Evolutionary conservation across 306 rosid genomes (phyloP).

Genomic region (Sindora glabra): DNA sequence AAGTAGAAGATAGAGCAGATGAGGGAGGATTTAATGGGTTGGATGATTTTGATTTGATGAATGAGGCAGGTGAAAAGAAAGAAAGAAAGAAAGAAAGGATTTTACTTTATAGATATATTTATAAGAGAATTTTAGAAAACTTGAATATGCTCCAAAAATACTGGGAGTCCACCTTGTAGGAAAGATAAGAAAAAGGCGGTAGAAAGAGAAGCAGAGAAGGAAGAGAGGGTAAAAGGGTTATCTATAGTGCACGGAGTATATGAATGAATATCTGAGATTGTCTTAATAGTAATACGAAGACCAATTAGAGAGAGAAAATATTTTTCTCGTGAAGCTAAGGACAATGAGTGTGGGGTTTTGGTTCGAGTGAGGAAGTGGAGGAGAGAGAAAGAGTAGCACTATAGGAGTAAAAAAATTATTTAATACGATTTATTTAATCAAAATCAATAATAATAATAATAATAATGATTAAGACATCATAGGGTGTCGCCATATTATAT

Average conservation of each 20-base stretch:
- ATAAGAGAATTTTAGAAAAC: constrained; percentile 6
- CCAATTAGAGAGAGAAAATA: constrained; percentile 9
- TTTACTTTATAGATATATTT: constrained; percentile 14
- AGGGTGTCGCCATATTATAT: no score
- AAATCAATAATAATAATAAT: no score
- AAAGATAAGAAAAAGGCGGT: neutral
- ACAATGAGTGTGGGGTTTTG: no score
- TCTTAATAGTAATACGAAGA: constrained; percentile 1
- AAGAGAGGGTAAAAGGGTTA: neutral
- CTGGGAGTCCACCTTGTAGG: constrained; percentile 5
- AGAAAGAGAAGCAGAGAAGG: constrained; percentile 9
- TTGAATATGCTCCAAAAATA: constrained; percentile 4
- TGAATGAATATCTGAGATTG: no score
- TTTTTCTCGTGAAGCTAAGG: constrained; percentile 18
- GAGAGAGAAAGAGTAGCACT: no score
- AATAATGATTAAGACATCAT: no score
- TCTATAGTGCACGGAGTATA: constrained; percentile 39
- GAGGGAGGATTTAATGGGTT: no score
- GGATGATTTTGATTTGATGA: no score
- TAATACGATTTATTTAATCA: no score
- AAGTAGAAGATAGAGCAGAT: neutral
- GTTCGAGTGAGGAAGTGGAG: no score
- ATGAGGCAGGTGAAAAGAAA: neutral
- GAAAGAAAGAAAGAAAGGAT: neutral
- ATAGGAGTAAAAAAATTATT: no score